Conservation (phyloP, 75 land plant species). For the Chamaecyparis obtusa region DNA sequence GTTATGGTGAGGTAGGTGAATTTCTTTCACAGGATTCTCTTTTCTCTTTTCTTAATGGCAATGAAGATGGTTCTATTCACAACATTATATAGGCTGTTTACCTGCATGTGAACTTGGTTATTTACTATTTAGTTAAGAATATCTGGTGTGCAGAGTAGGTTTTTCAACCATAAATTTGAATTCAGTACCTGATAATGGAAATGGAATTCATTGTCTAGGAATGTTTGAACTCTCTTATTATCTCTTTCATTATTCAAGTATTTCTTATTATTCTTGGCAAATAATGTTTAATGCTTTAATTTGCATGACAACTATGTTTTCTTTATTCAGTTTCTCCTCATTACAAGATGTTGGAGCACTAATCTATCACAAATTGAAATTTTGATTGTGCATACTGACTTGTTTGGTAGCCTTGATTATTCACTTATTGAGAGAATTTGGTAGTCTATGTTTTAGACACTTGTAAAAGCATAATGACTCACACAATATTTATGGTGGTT, state of each 20-base stretch:
- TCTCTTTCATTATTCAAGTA: too few species aligned
- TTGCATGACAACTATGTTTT: not conserved
- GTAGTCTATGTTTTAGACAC: not conserved
- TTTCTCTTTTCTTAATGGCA: not conserved
- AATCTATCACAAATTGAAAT: not conserved
- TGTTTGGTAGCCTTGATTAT: too few species aligned
- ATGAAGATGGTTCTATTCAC: not conserved
- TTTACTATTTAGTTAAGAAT: not conserved
- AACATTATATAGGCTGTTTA: not conserved
- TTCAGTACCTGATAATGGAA: too few species aligned
- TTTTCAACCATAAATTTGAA: not conserved
- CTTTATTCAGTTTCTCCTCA: not conserved
- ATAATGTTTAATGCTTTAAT: not conserved
- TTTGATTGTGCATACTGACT: not conserved
- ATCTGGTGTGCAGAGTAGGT: not conserved
- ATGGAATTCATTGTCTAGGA: too few species aligned
- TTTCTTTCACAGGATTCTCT: not conserved
- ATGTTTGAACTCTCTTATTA: too few species aligned
- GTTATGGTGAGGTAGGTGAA: constrained; percentile 80
- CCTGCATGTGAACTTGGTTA: not conserved
- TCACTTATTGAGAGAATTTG: not conserved
- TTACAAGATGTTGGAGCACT: not conserved
- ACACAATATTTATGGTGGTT: not conserved
- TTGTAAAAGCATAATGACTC: not conserved
- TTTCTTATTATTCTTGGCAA: not conserved